phyloP scores from a whole-genome alignment of 202 grass and related monocot species.

The Setaria italica region DNA sequence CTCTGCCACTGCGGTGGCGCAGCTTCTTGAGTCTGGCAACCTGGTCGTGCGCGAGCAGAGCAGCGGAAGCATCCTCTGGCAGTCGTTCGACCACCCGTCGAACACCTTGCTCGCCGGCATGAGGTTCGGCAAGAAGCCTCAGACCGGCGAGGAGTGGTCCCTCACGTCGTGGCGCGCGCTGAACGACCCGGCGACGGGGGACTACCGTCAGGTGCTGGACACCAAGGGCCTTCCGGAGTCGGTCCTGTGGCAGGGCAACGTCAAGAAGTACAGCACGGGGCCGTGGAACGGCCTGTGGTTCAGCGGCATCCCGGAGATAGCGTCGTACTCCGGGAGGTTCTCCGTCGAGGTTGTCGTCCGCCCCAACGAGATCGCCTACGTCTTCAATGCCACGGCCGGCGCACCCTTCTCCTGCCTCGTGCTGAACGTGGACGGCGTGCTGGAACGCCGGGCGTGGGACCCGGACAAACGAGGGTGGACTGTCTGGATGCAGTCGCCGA shows the following conservation, averaged over 20 bases:
- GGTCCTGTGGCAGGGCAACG: not conserved
- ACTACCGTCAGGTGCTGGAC: not conserved
- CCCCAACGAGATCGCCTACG: conserved; percentile 13
- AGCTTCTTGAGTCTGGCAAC: conserved; percentile 46
- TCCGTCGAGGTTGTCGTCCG: not conserved
- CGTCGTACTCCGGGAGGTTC: not conserved
- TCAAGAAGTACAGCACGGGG: not conserved
- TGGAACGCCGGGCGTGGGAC: conserved; percentile 49
- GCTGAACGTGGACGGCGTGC: conserved; percentile 22
- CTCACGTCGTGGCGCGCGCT: conserved; percentile 48
- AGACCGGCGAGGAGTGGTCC: conserved; percentile 37
- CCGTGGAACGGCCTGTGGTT: conserved; percentile 44
- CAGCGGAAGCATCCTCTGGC: conserved; percentile 36
- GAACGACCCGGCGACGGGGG: conserved; percentile 51
- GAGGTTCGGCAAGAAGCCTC: conserved; percentile 45
- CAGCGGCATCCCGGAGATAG: conserved; percentile 6
- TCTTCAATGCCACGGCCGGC: not conserved
- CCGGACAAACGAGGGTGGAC: not conserved
- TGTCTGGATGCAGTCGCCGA: not conserved
- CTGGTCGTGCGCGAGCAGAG: conserved; percentile 42
- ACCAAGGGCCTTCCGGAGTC: not conserved
- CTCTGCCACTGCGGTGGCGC: not conserved
- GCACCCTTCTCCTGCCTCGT: conserved; percentile 8
- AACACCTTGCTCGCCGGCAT: conserved; percentile 67
- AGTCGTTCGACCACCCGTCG: conserved; percentile 64